These are phyloP conservation scores for Beauveria brongniartii DNA, from an alignment of 2,329 filamentous ascomycete genomes.

Conservation along the genomic window DNA sequence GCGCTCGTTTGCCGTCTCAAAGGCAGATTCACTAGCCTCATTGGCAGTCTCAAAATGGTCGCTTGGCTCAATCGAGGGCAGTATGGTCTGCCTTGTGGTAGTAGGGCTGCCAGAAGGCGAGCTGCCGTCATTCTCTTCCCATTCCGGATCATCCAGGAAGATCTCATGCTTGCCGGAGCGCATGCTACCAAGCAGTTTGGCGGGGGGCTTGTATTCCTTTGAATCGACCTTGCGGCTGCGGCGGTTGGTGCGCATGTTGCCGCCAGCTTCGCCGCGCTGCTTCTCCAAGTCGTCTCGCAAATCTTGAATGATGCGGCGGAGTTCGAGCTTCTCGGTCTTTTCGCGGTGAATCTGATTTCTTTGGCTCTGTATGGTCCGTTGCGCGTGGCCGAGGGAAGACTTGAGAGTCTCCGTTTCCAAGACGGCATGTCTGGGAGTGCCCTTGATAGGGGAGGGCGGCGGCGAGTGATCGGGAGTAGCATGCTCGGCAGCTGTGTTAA, in stretches of 20 bases:
- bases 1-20: slow-evolving; percentile 67
- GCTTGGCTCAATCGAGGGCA: slow-evolving; percentile 39
- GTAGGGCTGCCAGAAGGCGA: slow-evolving; percentile 9
- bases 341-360: slow-evolving; percentile 93
- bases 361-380: slow-evolving; percentile 92
- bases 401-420: slow-evolving; percentile 95
- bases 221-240: slow-evolving; percentile 56
- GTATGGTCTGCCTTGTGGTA: background rate
- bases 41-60: slow-evolving; percentile 77
- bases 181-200: slow-evolving; percentile 66
- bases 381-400: slow-evolving; percentile 87
- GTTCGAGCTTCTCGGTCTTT: slow-evolving; percentile 96
- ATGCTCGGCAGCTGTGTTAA: slow-evolving; percentile 58
- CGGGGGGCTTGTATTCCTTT: slow-evolving; percentile 70
- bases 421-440: slow-evolving; percentile 80
- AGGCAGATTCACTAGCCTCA: slow-evolving; percentile 60
- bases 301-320: slow-evolving; percentile 91
- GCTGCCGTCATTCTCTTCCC: slow-evolving; percentile 69
- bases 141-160: slow-evolving; percentile 70
- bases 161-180: slow-evolving; percentile 72
- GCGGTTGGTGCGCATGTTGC: slow-evolving; percentile 39
- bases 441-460: slow-evolving; percentile 82
- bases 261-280: slow-evolving; percentile 45
- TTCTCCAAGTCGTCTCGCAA: slow-evolving; percentile 85
- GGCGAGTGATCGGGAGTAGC: slow-evolving; percentile 84